Percentiles rank a stretch among this genome's conserved stretches.
phyloP scores from a whole-genome alignment of 805 yeast genomes.

The Ogataea zsoltii region DNA sequence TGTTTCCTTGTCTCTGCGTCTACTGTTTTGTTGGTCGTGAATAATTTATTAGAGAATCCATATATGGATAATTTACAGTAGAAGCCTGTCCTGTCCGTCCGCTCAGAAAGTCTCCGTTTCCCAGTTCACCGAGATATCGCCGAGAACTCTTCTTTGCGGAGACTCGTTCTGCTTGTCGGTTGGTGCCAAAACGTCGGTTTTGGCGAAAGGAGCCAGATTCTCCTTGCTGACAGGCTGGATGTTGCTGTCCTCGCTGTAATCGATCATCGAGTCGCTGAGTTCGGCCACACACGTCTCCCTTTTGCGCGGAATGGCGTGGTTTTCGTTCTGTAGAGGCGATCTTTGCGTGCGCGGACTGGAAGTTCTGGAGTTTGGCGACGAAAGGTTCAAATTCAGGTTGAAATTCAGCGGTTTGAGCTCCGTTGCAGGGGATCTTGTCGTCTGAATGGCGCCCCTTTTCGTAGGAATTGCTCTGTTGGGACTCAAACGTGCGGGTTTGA shows the following conservation, averaged over 20 bases:
- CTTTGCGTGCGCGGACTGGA: not conserved
- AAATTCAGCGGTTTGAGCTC: conserved; percentile 12
- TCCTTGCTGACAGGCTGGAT: conserved; percentile 9
- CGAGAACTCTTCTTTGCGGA: conserved; percentile 2
- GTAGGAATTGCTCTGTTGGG: conserved; percentile 4
- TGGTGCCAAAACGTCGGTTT: not conserved
- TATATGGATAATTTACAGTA: too few relatives aligned
- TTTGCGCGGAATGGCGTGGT: not conserved
- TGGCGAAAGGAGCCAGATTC: conserved; percentile 8
- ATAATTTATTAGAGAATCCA: too few relatives aligned
- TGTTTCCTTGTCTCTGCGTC: too few relatives aligned
- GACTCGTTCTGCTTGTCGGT: not conserved
- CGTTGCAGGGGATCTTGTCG: not conserved
- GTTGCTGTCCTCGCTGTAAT: conserved; percentile 27
- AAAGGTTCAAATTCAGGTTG: conserved; percentile 7
- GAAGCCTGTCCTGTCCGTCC: not conserved
- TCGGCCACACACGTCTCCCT: conserved; percentile 24
- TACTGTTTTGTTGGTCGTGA: too few relatives aligned
- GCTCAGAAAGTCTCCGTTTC: conserved; percentile 22
- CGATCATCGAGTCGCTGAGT: conserved; percentile 31
- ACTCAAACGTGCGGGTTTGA: conserved; percentile 9
- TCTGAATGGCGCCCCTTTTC: not conserved
- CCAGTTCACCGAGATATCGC: conserved; percentile 22
- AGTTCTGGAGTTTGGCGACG: conserved; percentile 7
- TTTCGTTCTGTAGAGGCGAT: not conserved